A percentile compares a stretch with the other conserved stretches of the same genome.
phyloP scores from a whole-genome alignment of 169 alveolate genomes.

The Plasmodium chabaudi region DNA sequence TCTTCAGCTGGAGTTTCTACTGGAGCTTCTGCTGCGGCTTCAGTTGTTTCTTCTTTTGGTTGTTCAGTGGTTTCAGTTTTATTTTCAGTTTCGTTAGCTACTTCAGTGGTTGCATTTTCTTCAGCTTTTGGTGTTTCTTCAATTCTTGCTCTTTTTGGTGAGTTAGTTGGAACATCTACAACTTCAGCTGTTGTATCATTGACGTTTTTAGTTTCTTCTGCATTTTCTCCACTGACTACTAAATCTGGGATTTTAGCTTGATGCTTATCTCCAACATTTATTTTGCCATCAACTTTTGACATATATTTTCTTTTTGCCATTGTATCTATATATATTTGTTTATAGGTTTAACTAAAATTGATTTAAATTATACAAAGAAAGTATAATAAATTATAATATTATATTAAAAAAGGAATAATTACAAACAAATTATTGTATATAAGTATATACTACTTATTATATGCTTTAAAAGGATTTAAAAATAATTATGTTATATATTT shows the following conservation, averaged over 20 bases:
- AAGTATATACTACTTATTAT: too few species aligned
- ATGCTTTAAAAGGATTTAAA: too few species aligned
- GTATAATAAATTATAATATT: too few species aligned
- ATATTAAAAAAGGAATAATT: too few species aligned
- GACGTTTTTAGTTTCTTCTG: background rate
- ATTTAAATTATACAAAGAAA: background rate
- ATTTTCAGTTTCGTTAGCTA: background rate
- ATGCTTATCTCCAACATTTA: constrained; percentile 63
- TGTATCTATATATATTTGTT: background rate
- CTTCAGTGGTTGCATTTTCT: background rate
- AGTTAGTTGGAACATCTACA: background rate
- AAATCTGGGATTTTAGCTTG: constrained; percentile 64
- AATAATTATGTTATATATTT: too few species aligned
- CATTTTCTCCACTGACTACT: constrained; percentile 36
- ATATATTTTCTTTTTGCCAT: constrained; percentile 73
- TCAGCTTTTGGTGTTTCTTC: constrained; percentile 9
- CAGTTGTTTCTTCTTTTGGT: background rate
- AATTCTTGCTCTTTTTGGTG: constrained; percentile 20
- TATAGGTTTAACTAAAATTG: background rate
- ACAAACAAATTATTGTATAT: too few species aligned
- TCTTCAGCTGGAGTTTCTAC: background rate
- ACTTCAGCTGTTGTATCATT: background rate
- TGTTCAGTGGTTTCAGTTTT: background rate
- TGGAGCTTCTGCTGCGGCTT: background rate
- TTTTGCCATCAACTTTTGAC: constrained; percentile 72